Evolutionary conservation across 805 yeast species (phyloP).

Genomic region (Jamesozyma piceae): DNA sequence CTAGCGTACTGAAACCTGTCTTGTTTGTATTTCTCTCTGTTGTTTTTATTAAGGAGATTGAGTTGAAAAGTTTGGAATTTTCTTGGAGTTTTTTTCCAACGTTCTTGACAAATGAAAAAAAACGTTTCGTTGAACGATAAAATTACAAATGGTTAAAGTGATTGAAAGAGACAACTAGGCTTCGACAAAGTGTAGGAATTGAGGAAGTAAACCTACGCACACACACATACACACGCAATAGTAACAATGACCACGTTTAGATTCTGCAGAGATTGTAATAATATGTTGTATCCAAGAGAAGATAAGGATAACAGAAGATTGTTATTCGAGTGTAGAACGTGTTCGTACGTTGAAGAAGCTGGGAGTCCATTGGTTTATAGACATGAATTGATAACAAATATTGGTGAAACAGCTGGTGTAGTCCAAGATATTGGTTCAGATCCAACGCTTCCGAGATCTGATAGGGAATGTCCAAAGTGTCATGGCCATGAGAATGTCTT

Average conservation of each 20-base stretch:
- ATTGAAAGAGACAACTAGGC: background rate
- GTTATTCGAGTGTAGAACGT: slow-evolving; percentile 87
- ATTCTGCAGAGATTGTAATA: slow-evolving; percentile 93
- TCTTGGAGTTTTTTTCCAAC: background rate
- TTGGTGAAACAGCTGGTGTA: slow-evolving; percentile 93
- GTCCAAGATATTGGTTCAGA: slow-evolving; percentile 92
- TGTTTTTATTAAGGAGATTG: background rate
- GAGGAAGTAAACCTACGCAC: background rate
- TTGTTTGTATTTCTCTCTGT: no score
- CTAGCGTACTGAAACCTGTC: no score
- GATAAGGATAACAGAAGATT: slow-evolving; percentile 66
- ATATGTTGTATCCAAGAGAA: slow-evolving; percentile 95
- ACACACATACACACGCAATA: background rate
- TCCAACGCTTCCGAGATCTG: slow-evolving; percentile 95
- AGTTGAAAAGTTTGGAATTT: background rate
- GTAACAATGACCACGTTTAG: slow-evolving; percentile 76
- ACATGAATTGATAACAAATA: slow-evolving; percentile 83
- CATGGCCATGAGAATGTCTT: slow-evolving; percentile 85
- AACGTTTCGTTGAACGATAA: background rate
- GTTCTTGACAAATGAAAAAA: no score
- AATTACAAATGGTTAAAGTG: background rate
- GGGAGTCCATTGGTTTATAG: slow-evolving; percentile 80
- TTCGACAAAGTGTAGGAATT: background rate
- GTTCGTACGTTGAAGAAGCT: slow-evolving; percentile 88
- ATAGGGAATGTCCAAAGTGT: slow-evolving; percentile 88